A percentile compares a stretch with the other conserved stretches of the same genome.
Conservation (phyloP, 2,329 filamentous ascomycete genomes). For the Fusarium ambrosium region DNA sequence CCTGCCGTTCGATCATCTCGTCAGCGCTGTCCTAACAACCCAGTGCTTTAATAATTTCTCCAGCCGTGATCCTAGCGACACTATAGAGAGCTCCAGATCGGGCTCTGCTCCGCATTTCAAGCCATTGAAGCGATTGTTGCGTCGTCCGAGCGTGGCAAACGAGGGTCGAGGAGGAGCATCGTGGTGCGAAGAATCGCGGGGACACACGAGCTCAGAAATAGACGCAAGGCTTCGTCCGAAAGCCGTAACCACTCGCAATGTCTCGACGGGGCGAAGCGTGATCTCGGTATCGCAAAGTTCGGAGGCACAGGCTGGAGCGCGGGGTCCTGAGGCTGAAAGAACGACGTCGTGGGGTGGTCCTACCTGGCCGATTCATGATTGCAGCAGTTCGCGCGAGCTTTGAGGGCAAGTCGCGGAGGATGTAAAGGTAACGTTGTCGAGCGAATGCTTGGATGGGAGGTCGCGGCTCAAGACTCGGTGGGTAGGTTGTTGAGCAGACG, state of each 20-base stretch:
- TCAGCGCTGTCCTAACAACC: constrained; percentile 46
- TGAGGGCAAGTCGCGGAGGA: constrained; percentile 18
- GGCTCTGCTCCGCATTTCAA: constrained; percentile 18
- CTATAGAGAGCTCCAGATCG: constrained; percentile 1
- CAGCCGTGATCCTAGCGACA: constrained; percentile 16
- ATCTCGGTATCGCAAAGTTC: constrained; percentile 36
- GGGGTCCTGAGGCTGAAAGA: constrained; percentile 45
- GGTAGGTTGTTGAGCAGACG: constrained; percentile 39
- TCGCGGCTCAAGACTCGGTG: constrained; percentile 34
- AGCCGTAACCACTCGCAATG: constrained; percentile 4
- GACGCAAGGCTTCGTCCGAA: constrained; percentile 30
- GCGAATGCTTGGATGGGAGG: constrained; percentile 30
- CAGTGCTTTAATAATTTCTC: constrained; percentile 26
- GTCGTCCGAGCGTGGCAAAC: constrained; percentile 28
- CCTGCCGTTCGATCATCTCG: constrained; percentile 55
- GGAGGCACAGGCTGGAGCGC: constrained; percentile 37
- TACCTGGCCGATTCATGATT: constrained; percentile 74
- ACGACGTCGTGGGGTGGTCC: constrained; percentile 51
- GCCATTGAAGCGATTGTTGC: constrained; percentile 33
- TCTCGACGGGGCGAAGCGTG: constrained; percentile 31
- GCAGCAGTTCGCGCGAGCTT: constrained; percentile 46
- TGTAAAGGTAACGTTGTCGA: constrained; percentile 31
- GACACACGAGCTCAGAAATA: constrained; percentile 26
- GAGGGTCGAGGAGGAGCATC: constrained; percentile 31
- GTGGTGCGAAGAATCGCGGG: constrained; percentile 25